Base-by-base conservation (phyloP, 2,329 filamentous ascomycete genomes). In the Fusarium mexicanum region DNA sequence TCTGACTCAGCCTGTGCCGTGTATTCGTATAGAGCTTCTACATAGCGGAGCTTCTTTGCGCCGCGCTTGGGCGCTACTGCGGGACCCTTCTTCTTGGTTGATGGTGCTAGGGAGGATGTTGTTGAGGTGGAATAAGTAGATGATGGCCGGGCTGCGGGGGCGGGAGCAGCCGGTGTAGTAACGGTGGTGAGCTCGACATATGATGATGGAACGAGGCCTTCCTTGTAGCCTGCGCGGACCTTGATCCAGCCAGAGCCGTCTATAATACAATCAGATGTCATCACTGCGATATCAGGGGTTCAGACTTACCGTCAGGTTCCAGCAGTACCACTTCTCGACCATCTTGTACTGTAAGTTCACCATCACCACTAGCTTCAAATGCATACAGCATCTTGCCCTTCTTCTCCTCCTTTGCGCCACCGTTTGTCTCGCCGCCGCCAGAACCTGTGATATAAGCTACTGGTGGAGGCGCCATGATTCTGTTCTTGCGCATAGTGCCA, bases 191-290 rank as follows among this genome's bases (percentile, higher is more conserved):
- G 81, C 77, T 98, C 95, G 50, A 98, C 87, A 81, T 99, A 99
- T 11, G 91, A 89, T 11, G 95, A 89, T 3, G 96, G 96, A 2
- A 99, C 95, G 33, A 98, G 88, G 43, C 96, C 96, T 84, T 96
- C 92, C 75, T 91, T 91, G 75, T 88, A 89, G 24, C 92, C 93
- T 40, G 89, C 88, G 59, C 93, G 92, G 67, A 99, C 91, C 81
- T 93, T 96, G 77, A 94, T 89, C 96, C 96, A 99, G 47, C 96
- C 96, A 46, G 92, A 91, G 67, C 96, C 96, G 83, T 97, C 96
- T 98, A 76, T 31, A n/a, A 37, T 9, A 26, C 10, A 8, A 57
- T 78, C 59, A 78, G 44, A 63, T 50, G 69, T 72, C 31, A 47
- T 29, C 8, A n/a, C 7, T 31, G 5, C 2, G 26, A 35, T 55